phyloP scores from a whole-genome alignment of 2,329 filamentous ascomycete species.

The Penicillium glabrum region DNA sequence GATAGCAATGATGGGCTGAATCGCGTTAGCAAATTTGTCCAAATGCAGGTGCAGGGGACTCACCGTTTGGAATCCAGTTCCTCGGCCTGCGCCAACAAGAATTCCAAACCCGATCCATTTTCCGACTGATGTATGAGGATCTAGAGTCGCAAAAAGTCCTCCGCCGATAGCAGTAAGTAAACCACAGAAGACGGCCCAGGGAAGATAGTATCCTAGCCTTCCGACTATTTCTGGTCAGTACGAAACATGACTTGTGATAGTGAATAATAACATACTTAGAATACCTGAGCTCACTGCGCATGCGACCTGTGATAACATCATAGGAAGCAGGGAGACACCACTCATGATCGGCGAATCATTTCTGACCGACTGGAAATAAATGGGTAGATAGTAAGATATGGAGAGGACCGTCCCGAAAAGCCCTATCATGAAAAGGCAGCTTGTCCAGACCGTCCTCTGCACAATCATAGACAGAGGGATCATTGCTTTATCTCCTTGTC shows the following conservation, averaged over 20 bases:
- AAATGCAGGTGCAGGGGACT: neutral
- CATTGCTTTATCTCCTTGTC: slow-evolving; percentile 44
- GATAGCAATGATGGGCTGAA: slow-evolving; percentile 42
- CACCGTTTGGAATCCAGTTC: slow-evolving; percentile 29
- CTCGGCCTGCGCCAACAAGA: slow-evolving; percentile 46
- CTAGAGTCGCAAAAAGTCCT: slow-evolving; percentile 46
- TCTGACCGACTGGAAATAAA: slow-evolving; percentile 50
- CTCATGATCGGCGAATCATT: slow-evolving; percentile 26
- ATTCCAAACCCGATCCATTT: slow-evolving; percentile 53
- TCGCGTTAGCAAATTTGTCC: neutral
- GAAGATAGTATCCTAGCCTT: slow-evolving; percentile 36
- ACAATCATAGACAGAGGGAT: slow-evolving; percentile 40
- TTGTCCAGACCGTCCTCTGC: slow-evolving; percentile 34
- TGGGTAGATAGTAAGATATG: slow-evolving; percentile 21
- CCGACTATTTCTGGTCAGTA: slow-evolving; percentile 17
- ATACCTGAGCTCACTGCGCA: slow-evolving; percentile 34
- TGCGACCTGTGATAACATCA: slow-evolving; percentile 33
- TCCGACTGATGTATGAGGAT: slow-evolving; percentile 33
- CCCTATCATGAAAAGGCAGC: slow-evolving; percentile 11
- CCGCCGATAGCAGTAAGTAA: slow-evolving; percentile 29
- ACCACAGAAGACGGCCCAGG: slow-evolving; percentile 21
- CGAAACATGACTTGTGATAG: neutral
- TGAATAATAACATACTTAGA: slow-evolving; percentile 23
- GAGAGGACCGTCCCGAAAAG: slow-evolving; percentile 9
- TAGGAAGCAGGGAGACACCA: slow-evolving; percentile 27